phyloP scores from a whole-genome alignment of 2,329 filamentous ascomycete species.

The Arthrinium phaeospermum region DNA sequence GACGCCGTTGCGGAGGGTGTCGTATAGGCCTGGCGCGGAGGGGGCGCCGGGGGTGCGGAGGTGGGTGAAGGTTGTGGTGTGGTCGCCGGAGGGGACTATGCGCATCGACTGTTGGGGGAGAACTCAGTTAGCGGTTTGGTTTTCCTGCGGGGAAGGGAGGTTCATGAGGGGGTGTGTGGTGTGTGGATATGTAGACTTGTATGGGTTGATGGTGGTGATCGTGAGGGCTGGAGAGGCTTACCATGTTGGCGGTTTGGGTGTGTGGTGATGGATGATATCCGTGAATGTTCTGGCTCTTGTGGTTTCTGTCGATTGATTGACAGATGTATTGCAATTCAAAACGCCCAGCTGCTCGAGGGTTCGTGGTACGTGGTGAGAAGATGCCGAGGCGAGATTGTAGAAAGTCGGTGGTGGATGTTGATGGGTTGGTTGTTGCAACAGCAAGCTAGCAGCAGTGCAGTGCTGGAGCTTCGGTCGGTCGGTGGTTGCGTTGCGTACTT shows the following conservation, averaged over 20 bases:
- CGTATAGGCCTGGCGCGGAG: constrained; percentile 90
- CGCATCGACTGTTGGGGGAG: constrained; percentile 73
- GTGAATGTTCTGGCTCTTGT: not conserved
- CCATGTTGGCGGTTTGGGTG: constrained; percentile 51
- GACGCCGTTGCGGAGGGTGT: constrained; percentile 87
- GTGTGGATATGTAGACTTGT: not conserved
- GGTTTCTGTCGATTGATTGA: not conserved
- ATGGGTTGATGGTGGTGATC: not conserved
- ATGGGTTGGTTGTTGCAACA: not conserved
- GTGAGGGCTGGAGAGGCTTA: constrained; percentile 39
- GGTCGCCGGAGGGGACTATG: constrained; percentile 75
- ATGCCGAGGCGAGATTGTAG: not conserved
- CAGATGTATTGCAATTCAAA: not conserved
- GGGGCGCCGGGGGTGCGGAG: constrained; percentile 70
- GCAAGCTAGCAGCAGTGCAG: not conserved
- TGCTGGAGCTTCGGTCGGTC: not conserved
- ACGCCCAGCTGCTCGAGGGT: not conserved
- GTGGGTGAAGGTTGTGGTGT: constrained; percentile 70
- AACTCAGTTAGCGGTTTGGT: constrained; percentile 14
- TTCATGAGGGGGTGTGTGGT: not conserved
- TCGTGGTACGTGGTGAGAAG: not conserved
- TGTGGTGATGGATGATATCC: not conserved
- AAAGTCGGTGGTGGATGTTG: not conserved
- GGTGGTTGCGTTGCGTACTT: constrained; percentile 8
- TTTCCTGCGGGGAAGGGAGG: not conserved